phyloP scores from a whole-genome alignment of 768 basidiomycete species.

The Tricholoma hemisulphureum region DNA sequence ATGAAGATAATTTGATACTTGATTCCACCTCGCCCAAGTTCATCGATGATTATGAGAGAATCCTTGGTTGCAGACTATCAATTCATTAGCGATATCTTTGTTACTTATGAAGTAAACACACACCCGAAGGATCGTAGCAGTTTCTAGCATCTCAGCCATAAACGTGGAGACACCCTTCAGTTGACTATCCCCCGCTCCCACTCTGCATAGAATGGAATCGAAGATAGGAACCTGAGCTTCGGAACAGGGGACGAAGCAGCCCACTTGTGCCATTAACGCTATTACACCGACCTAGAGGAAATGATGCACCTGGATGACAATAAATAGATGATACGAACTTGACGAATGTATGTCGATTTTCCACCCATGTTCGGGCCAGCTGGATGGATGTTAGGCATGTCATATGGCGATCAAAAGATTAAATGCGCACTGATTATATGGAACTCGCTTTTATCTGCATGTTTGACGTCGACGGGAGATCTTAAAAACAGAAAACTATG shows the following conservation, averaged over 20 bases:
- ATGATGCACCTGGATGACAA: background rate
- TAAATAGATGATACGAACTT: slow-evolving; percentile 41
- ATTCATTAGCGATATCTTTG: background rate
- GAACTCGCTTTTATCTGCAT: slow-evolving; percentile 80
- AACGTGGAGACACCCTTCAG: slow-evolving; percentile 98
- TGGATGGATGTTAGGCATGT: slow-evolving; percentile 23
- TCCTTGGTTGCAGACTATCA: slow-evolving; percentile 83
- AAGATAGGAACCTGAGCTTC: slow-evolving; percentile 88
- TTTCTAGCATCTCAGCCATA: slow-evolving; percentile 99
- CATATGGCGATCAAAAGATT: background rate
- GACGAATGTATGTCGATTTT: slow-evolving; percentile 95
- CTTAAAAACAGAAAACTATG: background rate
- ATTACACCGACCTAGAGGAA: slow-evolving; percentile 79
- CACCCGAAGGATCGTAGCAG: slow-evolving; percentile 89
- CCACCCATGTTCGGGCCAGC: slow-evolving; percentile 99
- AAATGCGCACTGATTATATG: slow-evolving; percentile 79
- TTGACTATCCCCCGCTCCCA: slow-evolving; percentile 97
- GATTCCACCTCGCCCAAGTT: slow-evolving; percentile 78
- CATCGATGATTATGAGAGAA: slow-evolving; percentile 96
- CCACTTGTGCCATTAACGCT: slow-evolving; percentile 92
- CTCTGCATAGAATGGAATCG: slow-evolving; percentile 92
- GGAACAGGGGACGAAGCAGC: slow-evolving; percentile 92
- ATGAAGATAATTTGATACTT: background rate
- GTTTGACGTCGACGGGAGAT: background rate
- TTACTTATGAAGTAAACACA: slow-evolving; percentile 15